A percentile compares a stretch with the other conserved stretches of the same genome.
Conservation (phyloP, 768 basidiomycete species). For the Amanita muscaria region DNA sequence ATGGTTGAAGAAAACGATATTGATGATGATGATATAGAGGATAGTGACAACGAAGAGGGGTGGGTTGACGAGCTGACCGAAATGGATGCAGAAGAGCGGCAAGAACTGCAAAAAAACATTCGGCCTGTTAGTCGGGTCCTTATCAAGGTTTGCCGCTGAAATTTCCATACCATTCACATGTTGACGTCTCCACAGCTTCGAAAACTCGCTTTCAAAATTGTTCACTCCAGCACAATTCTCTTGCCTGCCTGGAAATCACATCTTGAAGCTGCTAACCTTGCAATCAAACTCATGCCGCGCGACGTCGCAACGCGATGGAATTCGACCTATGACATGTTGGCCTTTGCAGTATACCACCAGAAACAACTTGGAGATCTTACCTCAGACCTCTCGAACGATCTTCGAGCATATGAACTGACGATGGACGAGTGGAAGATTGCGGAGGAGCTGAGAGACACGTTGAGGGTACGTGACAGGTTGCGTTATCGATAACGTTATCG, state of each 20-base stretch:
- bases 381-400: conserved; percentile 7
- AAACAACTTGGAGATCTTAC: conserved; percentile 18
- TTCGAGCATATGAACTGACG: conserved; percentile 13
- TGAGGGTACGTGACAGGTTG: conserved; percentile 23
- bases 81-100: conserved; percentile 2
- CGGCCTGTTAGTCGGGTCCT: conserved; percentile 15
- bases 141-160: conserved; percentile 16
- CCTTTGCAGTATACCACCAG: conserved; percentile 18
- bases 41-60: background rate
- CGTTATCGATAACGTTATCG: background rate
- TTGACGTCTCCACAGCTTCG: no score
- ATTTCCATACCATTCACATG: background rate
- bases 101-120: conserved; percentile 6
- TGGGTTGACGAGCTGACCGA: background rate
- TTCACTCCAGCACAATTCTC: conserved; percentile 2
- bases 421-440: conserved; percentile 21
- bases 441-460: conserved; percentile 16
- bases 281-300: conserved; percentile 15
- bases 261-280: conserved; percentile 8
- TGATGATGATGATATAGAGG: conserved; percentile 8
- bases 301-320: conserved; percentile 27
- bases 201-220: conserved; percentile 8
- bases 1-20: conserved; percentile 9
- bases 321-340: conserved; percentile 18
- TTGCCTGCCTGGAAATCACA: background rate